phyloP scores from a whole-genome alignment of 106 monocot species.

The Ottelia alismoides region DNA sequence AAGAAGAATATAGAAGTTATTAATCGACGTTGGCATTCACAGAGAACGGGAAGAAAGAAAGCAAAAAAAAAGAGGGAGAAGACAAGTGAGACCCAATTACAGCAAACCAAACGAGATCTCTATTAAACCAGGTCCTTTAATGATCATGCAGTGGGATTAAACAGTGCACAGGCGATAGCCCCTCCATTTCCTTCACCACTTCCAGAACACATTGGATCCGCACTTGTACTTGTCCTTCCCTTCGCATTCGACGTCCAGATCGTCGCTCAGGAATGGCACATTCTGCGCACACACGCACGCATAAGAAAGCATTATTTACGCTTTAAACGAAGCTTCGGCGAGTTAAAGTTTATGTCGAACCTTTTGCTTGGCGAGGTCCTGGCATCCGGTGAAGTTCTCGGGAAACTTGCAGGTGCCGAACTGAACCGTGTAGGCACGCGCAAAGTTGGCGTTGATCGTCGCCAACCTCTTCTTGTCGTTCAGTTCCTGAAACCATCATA shows the following conservation, averaged over 20 bases:
- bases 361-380: constrained; percentile 92
- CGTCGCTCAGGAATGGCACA: constrained; percentile 79
- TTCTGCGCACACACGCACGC: constrained; percentile 36
- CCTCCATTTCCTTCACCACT: too few species aligned
- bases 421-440: constrained; percentile 88
- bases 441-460: constrained; percentile 89
- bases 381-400: constrained; percentile 96
- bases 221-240: constrained; percentile 99
- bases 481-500: constrained; percentile 41
- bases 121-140: too few species aligned
- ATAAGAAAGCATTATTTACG: not conserved
- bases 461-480: constrained; percentile 98
- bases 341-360: constrained; percentile 13
- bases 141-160: too few species aligned
- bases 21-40: too few species aligned
- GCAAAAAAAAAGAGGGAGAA: too few species aligned
- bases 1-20: too few species aligned
- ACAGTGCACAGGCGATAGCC: too few species aligned
- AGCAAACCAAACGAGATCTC: too few species aligned
- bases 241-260: constrained; percentile 79
- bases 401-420: constrained; percentile 94
- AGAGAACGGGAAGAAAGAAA: too few species aligned
- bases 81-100: too few species aligned
- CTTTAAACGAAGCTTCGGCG: not conserved
- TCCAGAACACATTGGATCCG: constrained; percentile 99